These are phyloP conservation scores for Diaporthe australafricana DNA, from an alignment of 2,329 filamentous ascomycete species.

Conservation along the genomic window DNA sequence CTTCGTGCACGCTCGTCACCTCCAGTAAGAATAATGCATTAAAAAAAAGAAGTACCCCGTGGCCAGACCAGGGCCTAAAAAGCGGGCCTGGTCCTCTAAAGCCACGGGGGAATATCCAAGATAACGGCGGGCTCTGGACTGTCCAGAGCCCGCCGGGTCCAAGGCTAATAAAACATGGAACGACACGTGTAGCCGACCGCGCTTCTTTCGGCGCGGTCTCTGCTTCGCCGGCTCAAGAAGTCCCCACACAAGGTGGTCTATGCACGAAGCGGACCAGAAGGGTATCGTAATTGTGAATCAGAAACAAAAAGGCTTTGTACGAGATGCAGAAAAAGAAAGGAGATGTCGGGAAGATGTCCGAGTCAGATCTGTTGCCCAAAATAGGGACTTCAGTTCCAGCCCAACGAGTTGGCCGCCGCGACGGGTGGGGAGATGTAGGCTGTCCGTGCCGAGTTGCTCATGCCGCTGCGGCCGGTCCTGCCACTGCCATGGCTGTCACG, in stretches of 20 bases:
- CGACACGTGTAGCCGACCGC: slow-evolving; percentile 36
- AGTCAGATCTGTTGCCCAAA: slow-evolving; percentile 31
- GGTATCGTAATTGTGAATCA: slow-evolving; percentile 56
- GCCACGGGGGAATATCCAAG: slow-evolving; percentile 39
- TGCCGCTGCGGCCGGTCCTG: slow-evolving; percentile 57
- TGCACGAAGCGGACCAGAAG: slow-evolving; percentile 50
- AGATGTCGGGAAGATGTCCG: slow-evolving; percentile 42
- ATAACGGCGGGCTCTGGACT: slow-evolving; percentile 19
- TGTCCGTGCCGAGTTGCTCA: slow-evolving; percentile 65
- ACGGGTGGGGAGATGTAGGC: slow-evolving; percentile 87
- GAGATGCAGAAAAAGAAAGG: slow-evolving; percentile 41
- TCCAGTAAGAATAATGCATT: slow-evolving; percentile 40
- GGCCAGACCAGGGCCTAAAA: slow-evolving; percentile 49
- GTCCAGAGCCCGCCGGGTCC: slow-evolving; percentile 27
- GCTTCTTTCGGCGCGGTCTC: slow-evolving; percentile 19
- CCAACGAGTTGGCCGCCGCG: slow-evolving; percentile 92
- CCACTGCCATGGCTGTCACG: slow-evolving; percentile 76
- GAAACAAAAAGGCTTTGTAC: slow-evolving; percentile 42
- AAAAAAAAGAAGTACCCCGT: slow-evolving; percentile 43
- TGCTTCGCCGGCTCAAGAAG: slow-evolving; percentile 40
- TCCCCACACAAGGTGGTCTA: slow-evolving; percentile 44
- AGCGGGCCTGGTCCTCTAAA: slow-evolving; percentile 46
- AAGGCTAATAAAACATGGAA: slow-evolving; percentile 39
- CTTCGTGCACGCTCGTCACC: slow-evolving; percentile 36
- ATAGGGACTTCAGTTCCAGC: slow-evolving; percentile 81